Base-by-base conservation (phyloP, 2,329 filamentous ascomycete species). In the Incumbomyces delicatus region DNA sequence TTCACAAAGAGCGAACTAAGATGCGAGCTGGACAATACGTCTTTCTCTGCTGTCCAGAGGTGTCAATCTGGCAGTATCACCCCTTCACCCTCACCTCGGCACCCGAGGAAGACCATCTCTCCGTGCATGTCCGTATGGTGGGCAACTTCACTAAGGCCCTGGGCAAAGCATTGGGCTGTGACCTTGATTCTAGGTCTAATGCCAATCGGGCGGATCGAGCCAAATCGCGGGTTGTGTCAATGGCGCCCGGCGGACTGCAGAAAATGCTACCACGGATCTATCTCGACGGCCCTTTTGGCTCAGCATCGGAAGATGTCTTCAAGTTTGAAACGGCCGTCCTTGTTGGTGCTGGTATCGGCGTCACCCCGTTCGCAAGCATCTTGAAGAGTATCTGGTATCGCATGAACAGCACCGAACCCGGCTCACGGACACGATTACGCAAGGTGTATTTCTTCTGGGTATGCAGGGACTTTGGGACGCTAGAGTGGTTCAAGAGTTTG, bases 391-490 rank as follows among this genome's bases (percentile, higher is more conserved):
- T 94, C 67, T 94, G 87, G 87, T 94, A 92, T 71, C 80, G 86
- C 41, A 88, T 90, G 82, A 55, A 50, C 45, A 56, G 52, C 45
- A 50, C 44, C 22, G 89, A 87, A 66, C 83, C 84, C 2, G 81
- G 86, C 37, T 50, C 53, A 63, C 84, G 83, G 68, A 89, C 85
- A 2, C 75, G 85, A 3, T 74, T 94, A 36, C 76, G 81, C 60
- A 94, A 92, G 66, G 85, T 94, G 18, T 94, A 92, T 71, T 92
- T 92, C 72, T 88, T 92, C 76, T 92, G 87, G 87, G 81, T 92
- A 52, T 90, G 86, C 72, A 77, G 86, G 65, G 86, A 92, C 65
- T 90, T 90, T 60, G 85, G 83, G 30, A 87, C 83, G 0, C 89
- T 92, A 58, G 86, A 92, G 71, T 94, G 87, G 87, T 92, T 92